Base-by-base conservation (phyloP, 1,284 basidiomycete genomes). In the Peniophora sp. region DNA sequence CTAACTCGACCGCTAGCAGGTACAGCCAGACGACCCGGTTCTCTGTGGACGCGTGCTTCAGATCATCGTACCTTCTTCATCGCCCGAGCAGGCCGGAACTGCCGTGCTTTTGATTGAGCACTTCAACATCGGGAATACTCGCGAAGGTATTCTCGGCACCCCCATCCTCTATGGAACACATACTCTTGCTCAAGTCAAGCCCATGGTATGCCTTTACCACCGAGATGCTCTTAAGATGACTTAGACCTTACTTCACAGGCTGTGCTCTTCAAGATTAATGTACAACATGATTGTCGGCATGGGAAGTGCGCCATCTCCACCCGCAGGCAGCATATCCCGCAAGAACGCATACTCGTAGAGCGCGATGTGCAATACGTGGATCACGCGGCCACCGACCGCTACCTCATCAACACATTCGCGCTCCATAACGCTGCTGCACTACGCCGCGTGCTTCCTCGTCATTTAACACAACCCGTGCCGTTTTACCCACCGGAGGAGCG, bases 391-490 rank as follows among this genome's bases (percentile, higher is more conserved):
- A 16, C 6, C 16, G 20, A n/a, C n/a, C 20, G 39, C 20, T 41
- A 8, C 39, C 16, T 41, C 6, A 6, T 41, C 39, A 41, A 41
- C 39, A 41, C 20, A 16, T 16, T 8, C 20, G 16, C 39, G n/a
- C 8, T 41, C 5, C 39, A 41, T 16, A 41, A 41, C n/a, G 39
- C 39, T 8, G 6, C 39, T 22, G n/a, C 20, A 5, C 16, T 41
- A 5, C 39, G 16, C 16, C 8, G n/a, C 8, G n/a, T 22, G 6
- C 39, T 41, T 8, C 39, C 39, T 5, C 55, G 50, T 3, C 14
- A 47, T 8, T 43, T 56, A 17, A 51, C 44, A 2, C n/a, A 17
- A 22, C 57, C 57, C 2, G 49, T 45, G 22, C 50, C 53, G 3
- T 54, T 51, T 32, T 32, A 55, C 9, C 22, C 38, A 6, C 16